Percentiles rank a stretch among this genome's conserved stretches.
These are phyloP conservation scores for Penicillium olsonii DNA, from an alignment of 2,329 filamentous ascomycete species.

Conservation along the genomic window DNA sequence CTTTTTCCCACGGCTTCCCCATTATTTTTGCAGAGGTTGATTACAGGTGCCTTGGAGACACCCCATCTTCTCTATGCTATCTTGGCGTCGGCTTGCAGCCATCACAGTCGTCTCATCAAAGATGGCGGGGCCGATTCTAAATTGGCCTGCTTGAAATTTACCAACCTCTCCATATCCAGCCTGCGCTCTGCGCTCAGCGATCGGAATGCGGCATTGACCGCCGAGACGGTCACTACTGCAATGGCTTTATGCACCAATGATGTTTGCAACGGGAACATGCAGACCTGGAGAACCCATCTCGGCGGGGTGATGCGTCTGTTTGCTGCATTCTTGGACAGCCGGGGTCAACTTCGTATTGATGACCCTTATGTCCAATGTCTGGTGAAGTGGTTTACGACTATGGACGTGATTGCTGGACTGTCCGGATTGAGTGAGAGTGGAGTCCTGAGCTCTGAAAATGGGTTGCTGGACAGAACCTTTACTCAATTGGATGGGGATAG, in stretches of 20 bases:
- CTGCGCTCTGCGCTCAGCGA: slow-evolving; percentile 23
- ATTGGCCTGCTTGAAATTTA: slow-evolving; percentile 28
- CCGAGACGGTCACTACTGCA: slow-evolving; percentile 29
- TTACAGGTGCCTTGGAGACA: slow-evolving; percentile 25
- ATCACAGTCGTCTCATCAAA: slow-evolving; percentile 29
- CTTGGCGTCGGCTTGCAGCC: slow-evolving; percentile 30
- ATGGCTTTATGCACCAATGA: slow-evolving; percentile 36
- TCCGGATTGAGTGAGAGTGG: slow-evolving; percentile 19
- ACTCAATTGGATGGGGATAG: not conserved
- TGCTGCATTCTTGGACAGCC: slow-evolving; percentile 16
- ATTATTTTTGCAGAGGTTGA: slow-evolving; percentile 26
- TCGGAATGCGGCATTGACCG: slow-evolving; percentile 12
- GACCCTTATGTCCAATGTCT: slow-evolving; percentile 24
- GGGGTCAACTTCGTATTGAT: slow-evolving; percentile 2
- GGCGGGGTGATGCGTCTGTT: slow-evolving; percentile 28
- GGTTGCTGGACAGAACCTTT: slow-evolving; percentile 11
- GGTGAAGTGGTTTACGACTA: slow-evolving; percentile 33
- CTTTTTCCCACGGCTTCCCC: slow-evolving; percentile 30
- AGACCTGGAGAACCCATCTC: slow-evolving; percentile 30
- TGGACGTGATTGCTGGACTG: slow-evolving; percentile 30
- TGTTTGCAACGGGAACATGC: slow-evolving; percentile 35
- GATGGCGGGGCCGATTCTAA: slow-evolving; percentile 13
- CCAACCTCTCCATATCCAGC: slow-evolving; percentile 27
- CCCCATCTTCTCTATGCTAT: slow-evolving; percentile 31
- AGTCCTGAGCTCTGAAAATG: slow-evolving; percentile 10